Base-by-base conservation (phyloP, 768 basidiomycete genomes). In the Trametes punicea region DNA sequence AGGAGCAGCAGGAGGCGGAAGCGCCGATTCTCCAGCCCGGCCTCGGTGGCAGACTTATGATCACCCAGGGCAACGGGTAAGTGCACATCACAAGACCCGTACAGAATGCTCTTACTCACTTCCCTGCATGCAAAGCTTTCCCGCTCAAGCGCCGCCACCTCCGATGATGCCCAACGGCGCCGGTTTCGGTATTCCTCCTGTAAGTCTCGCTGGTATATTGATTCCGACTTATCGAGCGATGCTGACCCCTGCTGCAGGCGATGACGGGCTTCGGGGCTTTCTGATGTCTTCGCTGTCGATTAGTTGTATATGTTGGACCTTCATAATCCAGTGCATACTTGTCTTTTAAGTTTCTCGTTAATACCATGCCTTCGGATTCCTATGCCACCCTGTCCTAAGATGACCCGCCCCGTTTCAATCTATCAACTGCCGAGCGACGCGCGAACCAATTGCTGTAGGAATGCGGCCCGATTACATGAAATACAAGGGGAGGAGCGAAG, bases 21-120 rank as follows among this genome's bases (percentile, higher is more conserved):
- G 83, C 84, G 49, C 88, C 89, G 5, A 91, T 96, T 62, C 91
- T 96, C 73, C 93, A 93, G 68, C 90, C 91, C 53, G 89, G 87
- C 33, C 80, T 80, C 40, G 79, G 84, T 57, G 79, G 84, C 26
- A 76, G 77, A 46, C 69, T 87, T 25, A 73, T 90, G 64, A 75
- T 93, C 52, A 93, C 90, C 27, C 88, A 90, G 63, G 88, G 87
- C 73, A 85, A 79, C 60, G 84, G 78, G 74, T 82, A 64, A 51
- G 70, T 27, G 34, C 34, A 31, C 31, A 13, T 6, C 31, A 31
- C 31, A 6, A 31, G 6, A 13, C 31, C 13, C 31, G 13, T 31
- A 52, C 49, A n/a, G 29, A 18, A 2, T 45, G 30, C 18, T 13
- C 34, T 13, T 48, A 11, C 66, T 51, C 61, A 56, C 52, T 25